Percentiles rank a stretch among this genome's conserved stretches.
Evolutionary conservation across 78 protist genomes (phyloP).

Genomic region (Dictyostelium firmibasis): DNA sequence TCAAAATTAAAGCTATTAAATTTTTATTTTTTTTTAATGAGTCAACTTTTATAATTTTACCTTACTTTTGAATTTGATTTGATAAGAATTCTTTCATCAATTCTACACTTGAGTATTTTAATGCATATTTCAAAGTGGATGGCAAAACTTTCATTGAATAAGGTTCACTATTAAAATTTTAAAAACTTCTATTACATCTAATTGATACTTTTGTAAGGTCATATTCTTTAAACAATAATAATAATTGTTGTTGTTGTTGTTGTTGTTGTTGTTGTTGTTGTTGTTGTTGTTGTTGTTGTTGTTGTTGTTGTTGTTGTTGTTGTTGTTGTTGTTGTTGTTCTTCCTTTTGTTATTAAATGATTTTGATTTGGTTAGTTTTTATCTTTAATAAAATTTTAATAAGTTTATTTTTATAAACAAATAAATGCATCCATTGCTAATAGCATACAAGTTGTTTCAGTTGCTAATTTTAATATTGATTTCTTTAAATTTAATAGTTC

Average conservation of each 20-base stretch:
- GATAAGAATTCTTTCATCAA: neutral
- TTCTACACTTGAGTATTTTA: neutral
- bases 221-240: neutral
- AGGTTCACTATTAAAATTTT: neutral
- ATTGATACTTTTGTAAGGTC: neutral
- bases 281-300: too few relatives aligned
- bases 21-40: neutral
- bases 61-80: neutral
- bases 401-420: neutral
- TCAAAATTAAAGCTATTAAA: neutral
- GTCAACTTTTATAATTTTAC: neutral
- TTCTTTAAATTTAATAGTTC: slow-evolving; percentile 58
- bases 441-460: slow-evolving; percentile 41
- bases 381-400: neutral
- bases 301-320: too few relatives aligned
- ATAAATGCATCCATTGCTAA: slow-evolving; percentile 14
- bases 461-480: slow-evolving; percentile 42
- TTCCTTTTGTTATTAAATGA: too few relatives aligned
- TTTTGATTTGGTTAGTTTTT: too few relatives aligned
- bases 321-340: too few relatives aligned
- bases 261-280: too few relatives aligned
- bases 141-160: neutral
- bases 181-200: neutral
- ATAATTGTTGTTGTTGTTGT: too few relatives aligned
- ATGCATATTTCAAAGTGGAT: neutral